Percentiles rank a stretch among this genome's conserved stretches.
Evolutionary conservation across 176 grass and related monocot genomes (phyloP).

Genomic region (Metroxylon sagu): DNA sequence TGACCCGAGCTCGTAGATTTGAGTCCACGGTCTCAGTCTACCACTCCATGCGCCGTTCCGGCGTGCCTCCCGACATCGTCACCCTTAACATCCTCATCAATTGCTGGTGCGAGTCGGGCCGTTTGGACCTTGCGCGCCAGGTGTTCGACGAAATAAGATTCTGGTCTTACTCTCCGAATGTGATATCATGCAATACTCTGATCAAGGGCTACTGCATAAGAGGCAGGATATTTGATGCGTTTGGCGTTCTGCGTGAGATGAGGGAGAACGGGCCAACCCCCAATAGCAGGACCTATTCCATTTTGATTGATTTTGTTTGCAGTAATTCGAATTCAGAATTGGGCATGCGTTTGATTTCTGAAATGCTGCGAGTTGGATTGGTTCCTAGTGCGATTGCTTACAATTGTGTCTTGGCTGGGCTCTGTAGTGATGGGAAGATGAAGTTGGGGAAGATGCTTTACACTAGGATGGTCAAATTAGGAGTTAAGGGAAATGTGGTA

Average conservation of each 20-base stretch:
- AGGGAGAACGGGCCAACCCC: slow-evolving; percentile 2
- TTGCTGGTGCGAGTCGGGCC: slow-evolving; percentile 8
- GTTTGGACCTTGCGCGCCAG: slow-evolving; percentile 7
- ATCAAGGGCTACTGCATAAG: slow-evolving; percentile 13
- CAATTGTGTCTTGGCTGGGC: slow-evolving; percentile 14
- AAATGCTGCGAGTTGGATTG: slow-evolving; percentile 22
- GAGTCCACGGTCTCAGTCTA: background rate
- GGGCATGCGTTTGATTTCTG: slow-evolving; percentile 2
- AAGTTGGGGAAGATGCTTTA: slow-evolving; percentile 19
- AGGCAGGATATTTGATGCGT: background rate
- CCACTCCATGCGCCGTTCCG: background rate
- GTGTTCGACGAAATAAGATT: slow-evolving; percentile 31
- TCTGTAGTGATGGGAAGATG: slow-evolving; percentile 17
- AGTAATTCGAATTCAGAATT: background rate
- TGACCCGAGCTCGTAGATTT: background rate
- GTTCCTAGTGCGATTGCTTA: slow-evolving; percentile 21
- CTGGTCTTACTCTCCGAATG: slow-evolving; percentile 5
- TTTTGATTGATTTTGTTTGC: slow-evolving; percentile 20
- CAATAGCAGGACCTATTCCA: slow-evolving; percentile 22
- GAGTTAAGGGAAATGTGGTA: slow-evolving; percentile 14
- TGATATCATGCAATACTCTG: slow-evolving; percentile 25
- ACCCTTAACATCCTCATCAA: slow-evolving; percentile 21
- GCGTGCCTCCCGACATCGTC: slow-evolving; percentile 8
- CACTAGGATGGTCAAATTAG: slow-evolving; percentile 25
- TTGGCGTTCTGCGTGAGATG: slow-evolving; percentile 6